Evolutionary conservation across 73 alveolate genomes (phyloP).

Genomic region (Diophrys sp.): DNA sequence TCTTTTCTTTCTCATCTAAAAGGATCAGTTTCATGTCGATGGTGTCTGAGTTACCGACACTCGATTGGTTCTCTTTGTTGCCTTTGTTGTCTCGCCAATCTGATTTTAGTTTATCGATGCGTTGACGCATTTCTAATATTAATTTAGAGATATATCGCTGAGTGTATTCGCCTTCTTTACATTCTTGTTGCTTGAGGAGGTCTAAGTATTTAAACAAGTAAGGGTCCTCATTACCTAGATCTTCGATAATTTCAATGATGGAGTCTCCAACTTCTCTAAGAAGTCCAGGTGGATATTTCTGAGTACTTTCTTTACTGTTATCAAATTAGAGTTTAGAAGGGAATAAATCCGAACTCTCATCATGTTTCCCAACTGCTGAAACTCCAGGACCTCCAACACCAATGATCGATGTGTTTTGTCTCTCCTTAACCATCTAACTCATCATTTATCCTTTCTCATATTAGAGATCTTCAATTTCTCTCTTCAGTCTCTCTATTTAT

Average conservation of each 20-base stretch:
- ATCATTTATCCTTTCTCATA: constrained; percentile 23
- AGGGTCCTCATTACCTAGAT: not conserved
- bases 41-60: too few species aligned
- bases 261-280: not conserved
- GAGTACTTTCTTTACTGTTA: too few species aligned
- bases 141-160: not conserved
- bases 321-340: too few species aligned
- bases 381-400: too few species aligned
- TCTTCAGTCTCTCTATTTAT: constrained; percentile 11
- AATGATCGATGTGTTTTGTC: too few species aligned
- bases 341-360: too few species aligned
- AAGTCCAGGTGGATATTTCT: too few species aligned
- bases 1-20: constrained; percentile 38
- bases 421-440: not conserved
- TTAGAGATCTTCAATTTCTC: constrained; percentile 9
- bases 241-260: not conserved
- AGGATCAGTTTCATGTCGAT: constrained; percentile 26
- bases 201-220: constrained; percentile 1
- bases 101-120: too few species aligned
- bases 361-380: too few species aligned
- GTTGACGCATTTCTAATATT: not conserved
- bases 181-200: constrained; percentile 7
- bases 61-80: too few species aligned
- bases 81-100: too few species aligned
- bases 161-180: not conserved